Base-by-base conservation (phyloP, 2,329 filamentous ascomycete species). In the Penicillium polonicum region DNA sequence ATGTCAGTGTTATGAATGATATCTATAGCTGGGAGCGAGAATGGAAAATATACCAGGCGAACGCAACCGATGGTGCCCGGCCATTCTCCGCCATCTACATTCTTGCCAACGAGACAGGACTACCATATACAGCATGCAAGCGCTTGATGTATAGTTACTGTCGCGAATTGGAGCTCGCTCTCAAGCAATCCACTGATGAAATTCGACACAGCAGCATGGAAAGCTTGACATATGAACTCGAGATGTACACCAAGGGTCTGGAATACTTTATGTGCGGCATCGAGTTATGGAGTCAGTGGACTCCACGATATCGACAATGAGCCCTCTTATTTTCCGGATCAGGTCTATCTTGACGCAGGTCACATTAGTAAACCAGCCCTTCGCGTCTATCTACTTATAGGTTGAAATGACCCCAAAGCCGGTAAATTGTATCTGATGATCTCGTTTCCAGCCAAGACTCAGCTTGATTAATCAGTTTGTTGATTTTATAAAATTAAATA, bases 21-120 rank as follows among this genome's bases (percentile, higher is more conserved):
- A 56, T 65, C 1, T 65, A 61, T 46, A 65, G 63, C 50, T 65
- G 63, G 63, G 60, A 65, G 15, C 54, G 52, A 7, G 62, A 65
- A 54, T 65, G 60, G 58, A 61, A 57, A 38, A 48, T 55, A 10
- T 57, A 60, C 42, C 58, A 60, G 31, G 44, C 44, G 3, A 52
- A 53, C 19, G 39, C 25, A 21, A 55, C 60, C 15, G 62, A 64
- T 48, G 63, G 63, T 25, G 36, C 63, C 1, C 51, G 25, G 8
- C 60, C 58, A 17, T 59, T 65, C 44, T 65, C 63, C 27, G 54
- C 62, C 13, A 49, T 65, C 4, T 57, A 59, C 43, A 59, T 63
- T 19, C 29, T 63, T 25, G 49, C 63, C 15, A 56, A 60, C 36
- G 63, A 65, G 44, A 64, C 60, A 9, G 58, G 52, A 1, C 48